Conservation (phyloP, 768 basidiomycete genomes). For the Rhizopogon vinicolor region DNA sequence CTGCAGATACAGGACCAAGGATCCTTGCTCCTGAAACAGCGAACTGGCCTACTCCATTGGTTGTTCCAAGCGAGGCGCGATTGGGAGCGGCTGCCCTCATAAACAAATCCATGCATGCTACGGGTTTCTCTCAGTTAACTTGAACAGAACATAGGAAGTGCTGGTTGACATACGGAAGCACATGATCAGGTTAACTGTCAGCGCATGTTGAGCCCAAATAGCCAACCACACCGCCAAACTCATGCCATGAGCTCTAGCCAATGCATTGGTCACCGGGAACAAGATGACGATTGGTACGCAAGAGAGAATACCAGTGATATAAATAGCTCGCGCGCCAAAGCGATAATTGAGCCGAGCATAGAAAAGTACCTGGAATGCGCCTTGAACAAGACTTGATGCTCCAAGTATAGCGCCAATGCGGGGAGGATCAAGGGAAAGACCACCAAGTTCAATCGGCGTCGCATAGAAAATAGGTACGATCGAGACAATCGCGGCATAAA, state of each 20-base stretch:
- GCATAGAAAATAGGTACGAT: constrained; percentile 29
- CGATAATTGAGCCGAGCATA: constrained; percentile 53
- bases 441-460: constrained; percentile 26
- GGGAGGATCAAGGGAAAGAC: constrained; percentile 20
- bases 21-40: background rate
- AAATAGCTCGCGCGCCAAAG: constrained; percentile 57
- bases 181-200: constrained; percentile 28
- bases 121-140: background rate
- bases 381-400: constrained; percentile 20
- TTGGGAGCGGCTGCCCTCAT: background rate
- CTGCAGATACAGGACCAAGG: background rate
- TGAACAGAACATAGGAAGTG: background rate
- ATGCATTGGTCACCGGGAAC: constrained; percentile 35
- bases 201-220: constrained; percentile 43
- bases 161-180: background rate
- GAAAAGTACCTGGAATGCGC: constrained; percentile 55
- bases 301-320: constrained; percentile 43
- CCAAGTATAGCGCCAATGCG: constrained; percentile 25
- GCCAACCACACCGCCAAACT: constrained; percentile 39
- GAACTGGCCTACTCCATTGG: background rate
- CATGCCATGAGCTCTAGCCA: constrained; percentile 19
- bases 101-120: background rate
- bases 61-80: background rate
- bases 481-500: constrained; percentile 60
- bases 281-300: constrained; percentile 39